These are phyloP conservation scores for Neopestalotiopsis sp. DNA, from an alignment of 2,329 filamentous ascomycete species.

Conservation along the genomic window DNA sequence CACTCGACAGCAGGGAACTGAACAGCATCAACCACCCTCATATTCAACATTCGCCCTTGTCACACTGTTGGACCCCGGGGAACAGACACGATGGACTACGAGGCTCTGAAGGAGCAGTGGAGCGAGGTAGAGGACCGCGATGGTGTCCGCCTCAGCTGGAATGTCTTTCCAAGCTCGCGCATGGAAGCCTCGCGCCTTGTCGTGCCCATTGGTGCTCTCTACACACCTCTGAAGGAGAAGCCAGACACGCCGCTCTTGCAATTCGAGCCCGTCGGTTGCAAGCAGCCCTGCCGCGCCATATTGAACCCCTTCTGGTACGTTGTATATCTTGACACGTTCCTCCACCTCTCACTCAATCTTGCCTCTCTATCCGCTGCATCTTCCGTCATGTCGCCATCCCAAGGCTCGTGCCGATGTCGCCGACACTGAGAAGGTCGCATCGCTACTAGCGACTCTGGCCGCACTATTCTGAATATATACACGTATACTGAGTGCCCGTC, in stretches of 20 bases:
- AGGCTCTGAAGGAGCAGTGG: constrained; percentile 94
- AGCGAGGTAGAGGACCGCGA: constrained; percentile 95
- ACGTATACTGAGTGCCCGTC: background rate
- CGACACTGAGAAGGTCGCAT: too few relatives aligned
- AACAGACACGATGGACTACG: constrained; percentile 77
- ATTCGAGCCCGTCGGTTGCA: constrained; percentile 97
- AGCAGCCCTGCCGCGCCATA: constrained; percentile 92
- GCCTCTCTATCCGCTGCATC: constrained; percentile 18
- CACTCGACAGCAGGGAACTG: too few relatives aligned
- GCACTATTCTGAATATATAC: too few relatives aligned
- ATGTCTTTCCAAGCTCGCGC: constrained; percentile 96
- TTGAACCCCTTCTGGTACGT: constrained; percentile 94
- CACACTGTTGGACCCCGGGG: background rate
- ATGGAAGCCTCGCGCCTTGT: constrained; percentile 97
- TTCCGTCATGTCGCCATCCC: background rate
- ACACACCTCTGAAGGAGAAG: constrained; percentile 96
- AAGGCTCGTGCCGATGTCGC: too few relatives aligned
- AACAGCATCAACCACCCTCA: background rate
- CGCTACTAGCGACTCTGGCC: too few relatives aligned
- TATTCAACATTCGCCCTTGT: too few relatives aligned
- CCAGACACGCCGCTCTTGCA: constrained; percentile 86
- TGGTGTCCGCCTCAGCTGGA: constrained; percentile 96
- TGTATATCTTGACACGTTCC: background rate
- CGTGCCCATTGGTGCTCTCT: constrained; percentile 93
- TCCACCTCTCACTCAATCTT: constrained; percentile 6